Base-by-base conservation (phyloP, 768 basidiomycete genomes). In the Leccinum uliginosum region DNA sequence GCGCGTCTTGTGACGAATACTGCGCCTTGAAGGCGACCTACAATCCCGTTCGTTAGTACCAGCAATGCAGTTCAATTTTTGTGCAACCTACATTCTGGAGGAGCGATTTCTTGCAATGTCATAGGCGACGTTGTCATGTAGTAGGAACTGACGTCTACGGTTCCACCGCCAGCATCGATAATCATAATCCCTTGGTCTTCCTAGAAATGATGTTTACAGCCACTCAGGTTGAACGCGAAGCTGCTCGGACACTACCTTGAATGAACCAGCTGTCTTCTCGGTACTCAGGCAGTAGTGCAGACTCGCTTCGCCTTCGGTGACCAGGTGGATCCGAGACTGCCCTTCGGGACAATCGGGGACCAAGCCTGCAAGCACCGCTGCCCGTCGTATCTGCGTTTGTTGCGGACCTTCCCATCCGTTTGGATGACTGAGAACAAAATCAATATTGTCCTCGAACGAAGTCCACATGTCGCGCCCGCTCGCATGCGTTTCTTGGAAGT, bases 121-220 rank as follows among this genome's bases (percentile, higher is more conserved):
- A 62, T 57, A 1, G 70, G 55, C 2, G 62, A 67, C n/a, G 61
- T 62, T n/a, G 65, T 63, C 62, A 76, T 74, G 29, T 73, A 74
- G 55, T 85, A 86, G 12, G 79, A 73, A 56, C 81, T 84, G 40
- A 85, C 71, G 58, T 86, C 84, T 26, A 86, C 73, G 0, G 83
- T 86, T 19, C 83, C 84, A 44, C 83, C 83, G 7, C 84, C 84
- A 3, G 83, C 82, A 56, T 86, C 83, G n/a, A 85, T 78, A 32
- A 85, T 72, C 56, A 82, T 69, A 3, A 83, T 70, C 1, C 79
- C 80, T 46, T 80, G 65, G 12, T 77, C 77, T 14, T 66, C 70
- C 80, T 82, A 58, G 43, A 27, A 23, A 27, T 14, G 15, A 6
- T 8, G 17, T 4, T 8, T 27, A 63, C 30, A 63, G 56, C 24